Evolutionary conservation across 192 early-diverging fungal genomes (phyloP).

Genomic region (Diversispora epigaea): DNA sequence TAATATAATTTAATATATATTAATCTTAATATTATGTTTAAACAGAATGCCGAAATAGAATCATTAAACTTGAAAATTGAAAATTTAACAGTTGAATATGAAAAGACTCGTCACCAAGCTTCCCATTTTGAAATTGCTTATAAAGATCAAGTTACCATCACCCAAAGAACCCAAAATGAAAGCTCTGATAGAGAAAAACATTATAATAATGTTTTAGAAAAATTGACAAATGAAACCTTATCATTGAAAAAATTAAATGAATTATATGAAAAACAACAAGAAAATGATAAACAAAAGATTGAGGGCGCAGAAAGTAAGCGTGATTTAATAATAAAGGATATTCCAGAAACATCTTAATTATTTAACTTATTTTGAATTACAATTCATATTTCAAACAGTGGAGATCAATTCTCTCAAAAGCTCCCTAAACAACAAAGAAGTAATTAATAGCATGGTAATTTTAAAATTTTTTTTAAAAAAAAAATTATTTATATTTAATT

Average conservation of each 20-base stretch:
- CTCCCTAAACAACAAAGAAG: too few relatives aligned
- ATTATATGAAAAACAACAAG: background rate
- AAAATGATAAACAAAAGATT: background rate
- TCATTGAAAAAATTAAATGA: background rate
- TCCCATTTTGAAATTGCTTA: background rate
- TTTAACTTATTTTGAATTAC: too few relatives aligned
- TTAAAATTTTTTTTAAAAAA: too few relatives aligned
- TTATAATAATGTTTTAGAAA: background rate
- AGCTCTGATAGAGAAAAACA: background rate
- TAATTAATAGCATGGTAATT: too few relatives aligned
- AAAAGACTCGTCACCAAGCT: background rate
- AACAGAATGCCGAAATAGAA: constrained; percentile 1
- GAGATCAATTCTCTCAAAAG: too few relatives aligned
- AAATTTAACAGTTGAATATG: background rate
- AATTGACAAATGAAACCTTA: background rate
- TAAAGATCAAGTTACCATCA: background rate
- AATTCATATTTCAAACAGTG: too few relatives aligned
- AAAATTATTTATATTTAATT: too few relatives aligned
- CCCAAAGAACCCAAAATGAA: background rate
- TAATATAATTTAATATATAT: background rate
- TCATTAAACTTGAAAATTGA: background rate
- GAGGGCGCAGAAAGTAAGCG: background rate
- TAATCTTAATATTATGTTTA: background rate
- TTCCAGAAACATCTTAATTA: background rate
- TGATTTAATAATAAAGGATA: background rate